Conservation (phyloP, 2,329 filamentous ascomycete species). For the Cadophora malorum region DNA sequence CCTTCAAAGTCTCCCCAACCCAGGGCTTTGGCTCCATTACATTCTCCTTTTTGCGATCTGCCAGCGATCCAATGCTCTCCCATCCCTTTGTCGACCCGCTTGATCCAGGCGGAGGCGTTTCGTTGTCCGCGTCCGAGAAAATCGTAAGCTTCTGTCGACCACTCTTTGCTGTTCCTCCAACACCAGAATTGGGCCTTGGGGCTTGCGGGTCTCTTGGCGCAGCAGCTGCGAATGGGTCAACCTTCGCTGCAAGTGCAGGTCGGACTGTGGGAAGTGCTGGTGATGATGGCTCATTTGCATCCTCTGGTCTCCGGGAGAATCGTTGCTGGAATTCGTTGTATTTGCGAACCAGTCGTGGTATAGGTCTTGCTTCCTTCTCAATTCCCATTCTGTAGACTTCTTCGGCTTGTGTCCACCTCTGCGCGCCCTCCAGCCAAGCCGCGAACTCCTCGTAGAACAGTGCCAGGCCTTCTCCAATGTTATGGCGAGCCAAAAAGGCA, state of each 20-base stretch:
- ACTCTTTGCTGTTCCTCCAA: conserved; percentile 64
- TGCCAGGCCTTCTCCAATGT: conserved; percentile 84
- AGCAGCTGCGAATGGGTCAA: conserved; percentile 77
- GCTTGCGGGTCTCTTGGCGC: conserved; percentile 70
- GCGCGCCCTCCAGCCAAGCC: conserved; percentile 84
- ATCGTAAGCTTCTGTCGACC: conserved; percentile 85
- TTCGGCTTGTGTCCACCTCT: conserved; percentile 87
- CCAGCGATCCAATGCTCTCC: conserved; percentile 88
- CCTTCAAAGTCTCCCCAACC: conserved; percentile 89
- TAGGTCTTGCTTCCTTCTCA: conserved; percentile 83
- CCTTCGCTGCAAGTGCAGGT: conserved; percentile 82
- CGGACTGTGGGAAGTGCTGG: conserved; percentile 85
- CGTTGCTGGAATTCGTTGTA: conserved; percentile 90
- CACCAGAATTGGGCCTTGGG: conserved; percentile 55
- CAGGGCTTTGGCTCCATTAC: conserved; percentile 83
- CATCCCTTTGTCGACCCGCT: conserved; percentile 73
- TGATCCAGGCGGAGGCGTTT: conserved; percentile 60
- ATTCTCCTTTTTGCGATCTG: conserved; percentile 95
- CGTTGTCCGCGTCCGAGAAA: conserved; percentile 78
- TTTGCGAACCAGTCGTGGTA: conserved; percentile 82
- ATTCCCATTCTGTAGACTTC: conserved; percentile 93
- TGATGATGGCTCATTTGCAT: conserved; percentile 73
- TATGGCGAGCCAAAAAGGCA: conserved; percentile 86
- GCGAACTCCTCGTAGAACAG: conserved; percentile 98
- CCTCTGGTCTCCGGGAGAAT: conserved; percentile 69